A percentile compares a stretch with the other conserved stretches of the same genome.
phyloP scores from a whole-genome alignment of 2,329 filamentous ascomycete species.

The Calonectria pteridis region DNA sequence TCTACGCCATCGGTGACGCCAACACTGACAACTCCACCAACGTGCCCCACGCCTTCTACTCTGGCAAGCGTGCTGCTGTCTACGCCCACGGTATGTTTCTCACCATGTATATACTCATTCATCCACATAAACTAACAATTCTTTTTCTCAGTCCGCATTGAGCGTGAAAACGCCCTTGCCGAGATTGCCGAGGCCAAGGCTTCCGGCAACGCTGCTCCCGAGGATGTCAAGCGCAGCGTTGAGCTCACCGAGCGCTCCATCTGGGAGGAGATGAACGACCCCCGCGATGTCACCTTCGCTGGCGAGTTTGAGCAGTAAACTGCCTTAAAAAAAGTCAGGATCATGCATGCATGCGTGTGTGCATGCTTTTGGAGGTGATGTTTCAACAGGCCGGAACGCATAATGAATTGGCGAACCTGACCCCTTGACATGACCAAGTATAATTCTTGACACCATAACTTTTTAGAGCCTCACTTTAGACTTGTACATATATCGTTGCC shows the following conservation, averaged over 20 bases:
- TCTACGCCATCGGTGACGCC: constrained; percentile 71
- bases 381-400: background rate
- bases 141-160: constrained; percentile 53
- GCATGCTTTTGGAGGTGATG: background rate
- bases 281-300: constrained; percentile 59
- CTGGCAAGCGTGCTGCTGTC: constrained; percentile 69
- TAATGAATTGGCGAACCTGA: no score
- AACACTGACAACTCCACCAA: constrained; percentile 72
- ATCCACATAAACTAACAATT: background rate
- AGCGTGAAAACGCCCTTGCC: constrained; percentile 52
- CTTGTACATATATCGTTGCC: background rate
- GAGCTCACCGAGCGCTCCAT: constrained; percentile 53
- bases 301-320: constrained; percentile 54
- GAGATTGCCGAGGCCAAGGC: constrained; percentile 49
- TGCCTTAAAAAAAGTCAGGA: background rate
- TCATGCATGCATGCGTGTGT: background rate
- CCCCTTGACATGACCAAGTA: background rate
- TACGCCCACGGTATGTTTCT: constrained; percentile 65
- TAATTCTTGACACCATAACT: background rate
- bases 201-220: constrained; percentile 20
- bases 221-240: constrained; percentile 43
- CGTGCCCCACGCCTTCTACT: constrained; percentile 71
- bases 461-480: background rate
- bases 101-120: background rate
- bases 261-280: constrained; percentile 62